Percentiles rank a stretch among this genome's conserved stretches.
phyloP scores from a whole-genome alignment of 2,329 filamentous ascomycete species.

The Monilinia laxa region DNA sequence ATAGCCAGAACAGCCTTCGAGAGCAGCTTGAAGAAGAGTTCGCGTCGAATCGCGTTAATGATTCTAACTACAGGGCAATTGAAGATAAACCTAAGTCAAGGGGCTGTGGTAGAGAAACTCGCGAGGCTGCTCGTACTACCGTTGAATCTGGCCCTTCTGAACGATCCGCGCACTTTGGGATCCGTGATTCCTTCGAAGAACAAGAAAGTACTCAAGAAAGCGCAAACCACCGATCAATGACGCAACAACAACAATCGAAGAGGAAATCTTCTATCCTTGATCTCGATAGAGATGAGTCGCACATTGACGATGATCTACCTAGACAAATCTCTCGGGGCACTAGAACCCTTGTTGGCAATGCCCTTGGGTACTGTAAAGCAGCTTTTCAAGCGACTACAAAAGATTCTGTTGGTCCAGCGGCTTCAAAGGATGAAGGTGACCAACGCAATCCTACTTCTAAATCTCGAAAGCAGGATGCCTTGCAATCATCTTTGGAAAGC shows the following conservation, averaged over 20 bases:
- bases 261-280: neutral
- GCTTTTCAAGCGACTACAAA: neutral
- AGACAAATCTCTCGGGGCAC: neutral
- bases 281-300: neutral
- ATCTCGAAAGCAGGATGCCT: neutral
- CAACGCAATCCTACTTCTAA: neutral
- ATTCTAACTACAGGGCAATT: neutral
- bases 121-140: neutral
- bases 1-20: constrained; percentile 15
- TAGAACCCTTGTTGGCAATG: neutral
- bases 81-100: neutral
- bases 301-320: neutral
- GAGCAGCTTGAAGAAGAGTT: neutral
- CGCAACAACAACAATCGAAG: neutral
- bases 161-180: neutral
- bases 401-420: neutral
- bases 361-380: no score
- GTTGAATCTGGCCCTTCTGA: neutral
- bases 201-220: constrained; percentile 9
- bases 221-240: neutral
- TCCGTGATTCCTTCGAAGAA: constrained; percentile 7
- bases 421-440: neutral
- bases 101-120: neutral
- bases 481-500: neutral
- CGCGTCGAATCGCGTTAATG: neutral